Conservation (phyloP, 1,284 basidiomycete genomes). For the Apiotrichum sp. region DNA sequence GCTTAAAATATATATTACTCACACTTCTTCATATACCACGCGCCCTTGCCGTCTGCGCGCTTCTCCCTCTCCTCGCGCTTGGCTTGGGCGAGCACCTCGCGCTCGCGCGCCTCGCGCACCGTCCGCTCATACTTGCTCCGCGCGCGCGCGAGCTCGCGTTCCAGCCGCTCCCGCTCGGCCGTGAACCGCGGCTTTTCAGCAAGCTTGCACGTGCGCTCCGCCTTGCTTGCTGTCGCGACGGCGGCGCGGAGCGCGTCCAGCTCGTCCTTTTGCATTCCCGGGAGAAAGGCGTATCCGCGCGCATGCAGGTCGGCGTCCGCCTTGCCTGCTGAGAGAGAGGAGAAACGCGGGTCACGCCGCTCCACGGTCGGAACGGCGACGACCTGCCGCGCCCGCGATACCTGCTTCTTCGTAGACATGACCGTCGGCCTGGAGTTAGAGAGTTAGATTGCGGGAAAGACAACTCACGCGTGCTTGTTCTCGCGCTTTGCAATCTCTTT, state of each 20-base stretch:
- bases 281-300: constrained; percentile 71
- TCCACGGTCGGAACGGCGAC: constrained; percentile 65
- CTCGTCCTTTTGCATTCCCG: constrained; percentile 63
- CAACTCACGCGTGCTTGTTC: constrained; percentile 80
- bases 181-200: constrained; percentile 60
- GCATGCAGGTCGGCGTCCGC: constrained; percentile 65
- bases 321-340: constrained; percentile 63
- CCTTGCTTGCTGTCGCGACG: constrained; percentile 62
- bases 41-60: constrained; percentile 66
- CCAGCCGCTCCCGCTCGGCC: constrained; percentile 67
- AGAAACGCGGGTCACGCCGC: constrained; percentile 83
- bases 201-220: constrained; percentile 60
- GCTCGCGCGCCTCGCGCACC: constrained; percentile 62
- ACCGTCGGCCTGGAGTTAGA: constrained; percentile 63
- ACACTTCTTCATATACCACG: constrained; percentile 85
- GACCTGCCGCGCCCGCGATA: constrained; percentile 68
- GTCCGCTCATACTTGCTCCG: constrained; percentile 75
- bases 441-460: too few species aligned
- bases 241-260: constrained; percentile 61
- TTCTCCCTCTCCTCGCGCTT: constrained; percentile 68
- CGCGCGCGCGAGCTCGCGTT: constrained; percentile 66
- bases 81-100: constrained; percentile 57
- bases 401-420: constrained; percentile 78
- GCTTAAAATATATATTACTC: constrained; percentile 36
- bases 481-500: constrained; percentile 57